Base-by-base conservation (phyloP, 2,329 filamentous ascomycete genomes). In the Exophiala viscosa region DNA sequence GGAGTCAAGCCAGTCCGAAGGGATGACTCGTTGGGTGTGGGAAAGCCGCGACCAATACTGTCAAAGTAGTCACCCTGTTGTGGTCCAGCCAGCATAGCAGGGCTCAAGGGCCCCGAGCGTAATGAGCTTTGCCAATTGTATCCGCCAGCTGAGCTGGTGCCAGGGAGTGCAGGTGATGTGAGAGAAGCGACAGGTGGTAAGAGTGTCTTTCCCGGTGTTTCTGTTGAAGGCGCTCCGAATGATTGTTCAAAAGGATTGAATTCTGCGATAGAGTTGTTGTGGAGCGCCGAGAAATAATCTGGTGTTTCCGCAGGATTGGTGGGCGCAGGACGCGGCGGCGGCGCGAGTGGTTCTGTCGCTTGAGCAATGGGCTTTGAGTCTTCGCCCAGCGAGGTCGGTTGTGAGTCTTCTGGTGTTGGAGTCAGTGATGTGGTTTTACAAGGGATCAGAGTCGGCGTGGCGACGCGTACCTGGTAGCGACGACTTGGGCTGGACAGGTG, bases 201-300 rank as follows among this genome's bases (percentile, higher is more conserved):
- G 65, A 96, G 86, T 35, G 80, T 78, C 65, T 85, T 86, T 62
- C 89, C 88, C 13, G 92, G 90, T 31, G 92, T 95, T 69, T 95
- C 89, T 62, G 83, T 74, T 43, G 77, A 81, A 18, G 72, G 78
- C 35, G 76, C 78, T 38, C 83, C 85, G 69, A 99, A 99, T 5
- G 92, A 96, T 72, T 93, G 89, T 70, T 97, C 93, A 66, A 99
- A 97, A 7, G 93, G 92, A 71, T 99, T 97, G 55, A 90, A 90
- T 76, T 97, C 93, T 74, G 68, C 76, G 46, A 49, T 54, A 49
- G 51, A 64, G 61, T 73, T 76, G 64, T 73, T 73, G 62, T 80
- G 78, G 58, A 80, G 76, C 53, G 75, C 77, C 47, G 80, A 79
- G 69, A 89, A 90, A 71, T 87, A 89, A 66, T 90, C 86, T 42